phyloP scores from a whole-genome alignment of 2,329 filamentous ascomycete genomes.

The Passalora sequoiae region DNA sequence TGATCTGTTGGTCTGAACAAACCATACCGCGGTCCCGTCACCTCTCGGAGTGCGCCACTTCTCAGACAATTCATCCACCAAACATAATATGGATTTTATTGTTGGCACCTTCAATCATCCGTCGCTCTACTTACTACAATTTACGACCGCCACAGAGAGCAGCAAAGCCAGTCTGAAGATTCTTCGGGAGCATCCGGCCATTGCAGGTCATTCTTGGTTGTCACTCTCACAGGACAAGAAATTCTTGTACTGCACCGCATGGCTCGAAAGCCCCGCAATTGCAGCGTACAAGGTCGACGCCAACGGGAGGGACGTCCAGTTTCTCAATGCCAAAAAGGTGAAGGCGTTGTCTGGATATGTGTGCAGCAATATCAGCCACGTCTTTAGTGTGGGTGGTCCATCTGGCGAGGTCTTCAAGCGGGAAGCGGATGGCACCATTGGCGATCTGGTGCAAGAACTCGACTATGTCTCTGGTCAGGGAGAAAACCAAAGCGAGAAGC shows the following conservation, averaged over 20 bases:
- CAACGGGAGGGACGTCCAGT: constrained; percentile 24
- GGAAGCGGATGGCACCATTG: constrained; percentile 28
- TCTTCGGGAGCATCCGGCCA: constrained; percentile 27
- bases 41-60: too few relatives aligned
- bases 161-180: constrained; percentile 18
- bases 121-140: constrained; percentile 30
- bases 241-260: constrained; percentile 34
- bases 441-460: constrained; percentile 31
- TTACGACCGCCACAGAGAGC: constrained; percentile 22
- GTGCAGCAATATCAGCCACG: constrained; percentile 27
- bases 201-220: constrained; percentile 35
- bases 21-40: too few relatives aligned
- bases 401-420: constrained; percentile 33
- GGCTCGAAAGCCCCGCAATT: constrained; percentile 32
- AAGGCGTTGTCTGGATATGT: constrained; percentile 32
- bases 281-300: constrained; percentile 28
- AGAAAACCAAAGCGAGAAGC: constrained; percentile 26
- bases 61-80: too few relatives aligned
- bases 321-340: constrained; percentile 32
- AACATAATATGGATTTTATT: constrained; percentile 34
- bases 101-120: constrained; percentile 34
- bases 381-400: constrained; percentile 33
- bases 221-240: constrained; percentile 28
- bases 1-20: too few relatives aligned
- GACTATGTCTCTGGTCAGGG: constrained; percentile 29